Evolutionary conservation across 495 filamentous ascomycete genomes (phyloP), one percentile per base, ranked within the genome.

Genomic region (Podospora australis): DNA sequence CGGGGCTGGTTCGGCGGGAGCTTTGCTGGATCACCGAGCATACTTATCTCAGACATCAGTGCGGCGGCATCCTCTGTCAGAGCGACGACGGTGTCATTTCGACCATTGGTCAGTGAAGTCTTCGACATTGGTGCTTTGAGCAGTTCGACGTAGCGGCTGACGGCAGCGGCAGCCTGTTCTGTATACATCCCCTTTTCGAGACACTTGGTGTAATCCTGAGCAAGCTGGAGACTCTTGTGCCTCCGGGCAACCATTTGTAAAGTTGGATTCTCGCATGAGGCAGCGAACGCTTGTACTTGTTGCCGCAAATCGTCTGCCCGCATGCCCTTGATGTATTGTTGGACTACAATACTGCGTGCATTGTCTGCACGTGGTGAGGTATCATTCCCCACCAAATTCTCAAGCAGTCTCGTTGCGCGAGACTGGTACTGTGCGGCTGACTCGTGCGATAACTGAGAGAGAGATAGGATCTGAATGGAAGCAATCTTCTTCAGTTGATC

Each of bases 211-310:
- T 72, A 76, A 14, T 77, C 71, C 6, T 59, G 39, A 8, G 65
- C 70, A 32, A 79, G 70, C 47, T 78, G 70, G 19, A 75, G 48
- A 16, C 55, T 59, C 44, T 71, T 69, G 50, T 78, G 77, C 11
- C 65, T 63, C 25, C 57, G 68, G 3, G 65, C 62, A 6, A 73
- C 57, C 6, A 59, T 54, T 24, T 58, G 53, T 14, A 72, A 41
- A 13, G 41, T 55, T 3, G 52, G 24, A n/a, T 41, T 49, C 9
- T 42, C 44, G 6, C 36, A 47, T 0, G 46, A 46, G 5, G 44
- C 30, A 17, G 57, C 55, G 36, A 75, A 75, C 1, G 62, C 55
- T 10, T 54, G 49, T 1, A 79, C 58, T 28, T 57, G 45, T 7
- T 67, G 49, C 17, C 67, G 67, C 19, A 73, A 60, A 2, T 59